phyloP scores from a whole-genome alignment of 1,139 yeast genomes.

The Hansenula lynferdii region DNA sequence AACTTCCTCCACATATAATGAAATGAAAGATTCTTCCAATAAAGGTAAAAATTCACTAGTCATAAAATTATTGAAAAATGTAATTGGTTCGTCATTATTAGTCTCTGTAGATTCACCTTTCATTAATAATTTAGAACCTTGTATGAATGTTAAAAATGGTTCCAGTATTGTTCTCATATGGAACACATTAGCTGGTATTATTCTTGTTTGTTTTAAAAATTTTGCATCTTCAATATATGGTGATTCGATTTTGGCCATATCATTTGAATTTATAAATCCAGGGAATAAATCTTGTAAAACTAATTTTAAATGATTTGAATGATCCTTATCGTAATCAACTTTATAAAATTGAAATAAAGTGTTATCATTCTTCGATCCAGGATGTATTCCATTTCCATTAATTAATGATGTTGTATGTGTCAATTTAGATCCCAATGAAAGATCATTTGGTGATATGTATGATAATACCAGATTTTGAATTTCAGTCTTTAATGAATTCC shows the following conservation, averaged over 20 bases:
- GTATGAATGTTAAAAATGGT: constrained; percentile 46
- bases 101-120: constrained; percentile 12
- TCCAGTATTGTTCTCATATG: constrained; percentile 69
- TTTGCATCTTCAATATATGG: constrained; percentile 59
- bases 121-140: constrained; percentile 42
- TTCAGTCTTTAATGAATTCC: constrained; percentile 56
- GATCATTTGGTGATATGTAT: constrained; percentile 42
- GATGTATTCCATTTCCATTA: constrained; percentile 9
- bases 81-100: constrained; percentile 26
- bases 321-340: constrained; percentile 33
- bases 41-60: constrained; percentile 57
- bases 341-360: constrained; percentile 47
- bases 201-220: constrained; percentile 53
- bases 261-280: constrained; percentile 42
- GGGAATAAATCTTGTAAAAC: constrained; percentile 58
- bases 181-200: constrained; percentile 70
- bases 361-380: constrained; percentile 18
- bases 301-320: constrained; percentile 39
- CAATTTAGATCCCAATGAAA: constrained; percentile 8
- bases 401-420: constrained; percentile 6
- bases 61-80: constrained; percentile 65
- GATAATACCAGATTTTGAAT: constrained; percentile 48
- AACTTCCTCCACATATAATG: constrained; percentile 33
- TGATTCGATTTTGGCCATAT: constrained; percentile 29
- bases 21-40: constrained; percentile 50